These are phyloP conservation scores for Mucor mucedo DNA, from an alignment of 371 early-diverging fungal species.

Conservation along the genomic window DNA sequence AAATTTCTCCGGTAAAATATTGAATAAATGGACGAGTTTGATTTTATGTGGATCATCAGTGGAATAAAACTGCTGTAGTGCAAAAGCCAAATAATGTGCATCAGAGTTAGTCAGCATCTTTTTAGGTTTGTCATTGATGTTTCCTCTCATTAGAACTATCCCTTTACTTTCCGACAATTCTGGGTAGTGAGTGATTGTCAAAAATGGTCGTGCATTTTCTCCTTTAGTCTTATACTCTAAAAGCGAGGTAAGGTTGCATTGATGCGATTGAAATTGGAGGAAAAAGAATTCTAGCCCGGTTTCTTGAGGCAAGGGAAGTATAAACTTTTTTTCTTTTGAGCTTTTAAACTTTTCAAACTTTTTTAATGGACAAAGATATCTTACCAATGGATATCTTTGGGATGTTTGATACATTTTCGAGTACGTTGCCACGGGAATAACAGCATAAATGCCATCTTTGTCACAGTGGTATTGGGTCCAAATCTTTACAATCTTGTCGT, in stretches of 20 bases:
- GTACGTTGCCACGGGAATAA: slow-evolving; percentile 74
- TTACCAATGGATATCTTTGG: slow-evolving; percentile 68
- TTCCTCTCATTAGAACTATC: slow-evolving; percentile 91
- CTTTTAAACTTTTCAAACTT: too few species aligned
- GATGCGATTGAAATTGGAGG: slow-evolving; percentile 81
- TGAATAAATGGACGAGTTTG: slow-evolving; percentile 74
- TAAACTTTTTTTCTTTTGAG: slow-evolving; percentile 58
- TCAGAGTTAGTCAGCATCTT: slow-evolving; percentile 63
- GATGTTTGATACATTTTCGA: slow-evolving; percentile 62
- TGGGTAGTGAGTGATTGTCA: slow-evolving; percentile 87
- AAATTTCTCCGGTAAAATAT: slow-evolving; percentile 73
- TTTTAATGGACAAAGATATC: too few species aligned
- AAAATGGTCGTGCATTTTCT: slow-evolving; percentile 76
- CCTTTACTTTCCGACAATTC: slow-evolving; percentile 78
- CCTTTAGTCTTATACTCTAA: slow-evolving; percentile 87
- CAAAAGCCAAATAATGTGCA: slow-evolving; percentile 82
- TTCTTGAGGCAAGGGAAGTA: slow-evolving; percentile 83
- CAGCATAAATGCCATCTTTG: slow-evolving; percentile 73
- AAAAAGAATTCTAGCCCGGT: slow-evolving; percentile 87
- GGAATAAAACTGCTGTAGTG: slow-evolving; percentile 86
- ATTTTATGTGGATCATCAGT: slow-evolving; percentile 69
- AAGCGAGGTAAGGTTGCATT: slow-evolving; percentile 84
- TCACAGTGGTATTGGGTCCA: slow-evolving; percentile 83
- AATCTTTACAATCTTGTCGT: slow-evolving; percentile 71
- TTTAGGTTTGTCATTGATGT: slow-evolving; percentile 58